Conservation (phyloP, 1,284 basidiomycete species). For the Leccinum ponderosum region DNA sequence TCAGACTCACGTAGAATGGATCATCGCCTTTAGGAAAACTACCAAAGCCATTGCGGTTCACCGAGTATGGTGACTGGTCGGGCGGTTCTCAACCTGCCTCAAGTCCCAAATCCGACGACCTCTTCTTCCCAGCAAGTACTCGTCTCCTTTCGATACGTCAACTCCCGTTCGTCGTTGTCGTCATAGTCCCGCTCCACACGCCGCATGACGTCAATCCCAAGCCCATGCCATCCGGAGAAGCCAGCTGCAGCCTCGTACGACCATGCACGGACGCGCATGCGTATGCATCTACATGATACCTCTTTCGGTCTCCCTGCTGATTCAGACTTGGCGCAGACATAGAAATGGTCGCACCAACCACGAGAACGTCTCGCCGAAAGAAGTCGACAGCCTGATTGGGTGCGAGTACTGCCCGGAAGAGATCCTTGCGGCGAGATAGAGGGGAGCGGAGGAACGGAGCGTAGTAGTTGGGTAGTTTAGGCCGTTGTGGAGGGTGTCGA, state of each 20-base stretch:
- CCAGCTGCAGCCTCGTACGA: slow-evolving; percentile 31
- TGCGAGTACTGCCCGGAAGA: slow-evolving; percentile 25
- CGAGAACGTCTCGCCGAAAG: slow-evolving; percentile 24
- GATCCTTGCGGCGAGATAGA: slow-evolving; percentile 27
- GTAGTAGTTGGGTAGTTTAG: slow-evolving; percentile 33
- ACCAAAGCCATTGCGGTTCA: slow-evolving; percentile 20
- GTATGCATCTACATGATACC: background rate
- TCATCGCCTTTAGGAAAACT: slow-evolving; percentile 22
- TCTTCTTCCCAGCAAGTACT: too few species aligned
- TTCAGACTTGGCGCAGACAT: background rate
- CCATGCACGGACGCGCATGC: background rate
- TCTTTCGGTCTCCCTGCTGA: slow-evolving; percentile 1
- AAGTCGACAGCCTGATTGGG: slow-evolving; percentile 27
- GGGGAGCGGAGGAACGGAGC: background rate
- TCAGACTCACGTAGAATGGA: slow-evolving; percentile 29
- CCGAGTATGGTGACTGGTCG: slow-evolving; percentile 29
- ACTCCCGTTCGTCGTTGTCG: background rate
- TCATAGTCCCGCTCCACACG: background rate
- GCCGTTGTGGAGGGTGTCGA: slow-evolving; percentile 19
- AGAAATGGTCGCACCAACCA: slow-evolving; percentile 3
- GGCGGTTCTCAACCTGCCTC: too few species aligned
- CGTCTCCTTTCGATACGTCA: background rate
- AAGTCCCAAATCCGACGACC: too few species aligned
- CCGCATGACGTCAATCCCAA: slow-evolving; percentile 16
- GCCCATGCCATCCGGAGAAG: slow-evolving; percentile 31